These are phyloP conservation scores for Sophora flavescens DNA, from an alignment of 306 rosid species.

Conservation along the genomic window DNA sequence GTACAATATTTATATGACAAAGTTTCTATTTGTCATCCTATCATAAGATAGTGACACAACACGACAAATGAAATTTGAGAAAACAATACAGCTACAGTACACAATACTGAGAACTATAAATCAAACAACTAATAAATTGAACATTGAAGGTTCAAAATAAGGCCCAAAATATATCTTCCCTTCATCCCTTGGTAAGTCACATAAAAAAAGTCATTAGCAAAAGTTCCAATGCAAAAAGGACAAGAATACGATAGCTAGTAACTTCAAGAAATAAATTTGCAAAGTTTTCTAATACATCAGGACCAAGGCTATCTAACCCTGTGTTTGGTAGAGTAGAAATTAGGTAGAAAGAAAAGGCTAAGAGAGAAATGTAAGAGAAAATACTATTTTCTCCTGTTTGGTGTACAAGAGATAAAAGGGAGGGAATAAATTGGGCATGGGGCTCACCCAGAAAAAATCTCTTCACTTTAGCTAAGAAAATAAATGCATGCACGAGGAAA, in stretches of 20 bases:
- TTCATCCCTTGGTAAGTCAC: neutral
- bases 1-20: no score
- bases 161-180: neutral
- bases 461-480: no score
- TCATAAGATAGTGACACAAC: neutral
- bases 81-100: neutral
- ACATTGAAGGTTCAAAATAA: constrained; percentile 1
- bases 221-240: neutral
- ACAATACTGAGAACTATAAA: neutral
- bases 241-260: neutral
- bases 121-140: neutral
- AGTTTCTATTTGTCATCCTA: neutral
- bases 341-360: no score
- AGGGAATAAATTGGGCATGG: no score
- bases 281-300: neutral
- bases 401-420: no score
- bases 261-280: neutral
- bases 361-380: no score
- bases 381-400: no score
- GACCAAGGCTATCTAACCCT: constrained; percentile 9
- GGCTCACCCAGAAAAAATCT: no score
- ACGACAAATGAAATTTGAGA: constrained; percentile 20
- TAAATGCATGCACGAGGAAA: no score
- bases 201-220: neutral
- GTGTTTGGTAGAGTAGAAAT: no score